These are phyloP conservation scores for Calonectria pseudoturangicola DNA, from an alignment of 2,329 filamentous ascomycete species.

Conservation along the genomic window DNA sequence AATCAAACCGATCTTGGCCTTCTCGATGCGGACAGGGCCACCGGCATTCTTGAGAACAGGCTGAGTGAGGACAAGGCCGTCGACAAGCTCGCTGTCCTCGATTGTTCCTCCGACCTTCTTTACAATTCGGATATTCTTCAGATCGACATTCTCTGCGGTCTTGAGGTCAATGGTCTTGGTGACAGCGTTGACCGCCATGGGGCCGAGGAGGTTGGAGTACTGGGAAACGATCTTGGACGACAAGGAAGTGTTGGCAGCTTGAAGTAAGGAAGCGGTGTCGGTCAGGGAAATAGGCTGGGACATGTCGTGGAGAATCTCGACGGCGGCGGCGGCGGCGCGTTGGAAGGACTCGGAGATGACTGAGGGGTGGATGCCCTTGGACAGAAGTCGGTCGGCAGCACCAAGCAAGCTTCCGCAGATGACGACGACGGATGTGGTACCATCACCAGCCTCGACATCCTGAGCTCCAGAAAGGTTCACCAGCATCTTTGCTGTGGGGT, in stretches of 20 bases:
- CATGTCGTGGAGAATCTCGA: constrained; percentile 94
- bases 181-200: constrained; percentile 98
- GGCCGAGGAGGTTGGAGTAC: constrained; percentile 94
- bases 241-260: constrained; percentile 96
- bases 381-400: constrained; percentile 91
- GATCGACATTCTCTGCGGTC: constrained; percentile 95
- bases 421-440: constrained; percentile 98
- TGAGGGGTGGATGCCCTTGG: constrained; percentile 97
- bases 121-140: constrained; percentile 96
- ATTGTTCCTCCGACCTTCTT: constrained; percentile 99
- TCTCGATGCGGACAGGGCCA: constrained; percentile 94
- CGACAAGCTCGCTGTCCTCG: constrained; percentile 97
- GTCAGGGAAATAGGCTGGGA: constrained; percentile 92
- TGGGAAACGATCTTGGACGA: constrained; percentile 99
- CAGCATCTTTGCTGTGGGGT: constrained; percentile 99
- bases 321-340: constrained; percentile 90
- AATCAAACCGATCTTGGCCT: constrained; percentile 96
- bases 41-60: constrained; percentile 94
- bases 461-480: constrained; percentile 98
- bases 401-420: constrained; percentile 96
- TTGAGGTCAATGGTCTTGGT: constrained; percentile 96
- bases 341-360: constrained; percentile 99
- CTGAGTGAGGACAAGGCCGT: constrained; percentile 94
- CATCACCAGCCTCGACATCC: constrained; percentile 98
- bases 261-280: constrained; percentile 92